Evolutionary conservation across 257 asterid genomes (phyloP).

Genomic region (Paulownia fortunei): DNA sequence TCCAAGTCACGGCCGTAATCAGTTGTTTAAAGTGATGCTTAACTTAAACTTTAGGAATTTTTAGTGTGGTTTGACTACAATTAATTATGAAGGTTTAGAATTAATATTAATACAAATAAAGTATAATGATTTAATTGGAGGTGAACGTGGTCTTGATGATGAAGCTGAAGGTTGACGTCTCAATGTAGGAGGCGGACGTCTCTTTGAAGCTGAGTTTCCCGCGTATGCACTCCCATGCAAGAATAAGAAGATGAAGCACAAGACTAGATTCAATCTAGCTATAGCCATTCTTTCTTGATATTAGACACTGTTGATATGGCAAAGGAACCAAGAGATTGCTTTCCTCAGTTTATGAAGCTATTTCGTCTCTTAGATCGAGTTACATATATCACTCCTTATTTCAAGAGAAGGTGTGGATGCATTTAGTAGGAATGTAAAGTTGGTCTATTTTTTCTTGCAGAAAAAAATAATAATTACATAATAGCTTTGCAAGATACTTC

Average conservation of each 20-base stretch:
- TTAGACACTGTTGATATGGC: background rate
- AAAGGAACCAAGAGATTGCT: too few relatives aligned
- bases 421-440: background rate
- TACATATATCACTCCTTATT: background rate
- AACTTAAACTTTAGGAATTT: too few relatives aligned
- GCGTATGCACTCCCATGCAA: background rate
- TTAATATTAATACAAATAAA: background rate
- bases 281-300: background rate
- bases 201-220: background rate
- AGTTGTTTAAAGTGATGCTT: background rate
- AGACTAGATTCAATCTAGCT: background rate
- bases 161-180: background rate
- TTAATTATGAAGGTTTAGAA: too few relatives aligned
- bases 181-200: background rate
- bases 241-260: background rate
- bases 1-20: background rate
- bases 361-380: background rate
- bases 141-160: background rate
- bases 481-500: background rate
- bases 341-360: background rate
- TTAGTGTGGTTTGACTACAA: too few relatives aligned
- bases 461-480: background rate
- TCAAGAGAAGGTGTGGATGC: background rate
- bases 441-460: background rate
- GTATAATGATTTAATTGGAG: background rate